Evolutionary conservation across 2,329 filamentous ascomycete genomes (phyloP).

Genomic region (Xylariaceae sp.): DNA sequence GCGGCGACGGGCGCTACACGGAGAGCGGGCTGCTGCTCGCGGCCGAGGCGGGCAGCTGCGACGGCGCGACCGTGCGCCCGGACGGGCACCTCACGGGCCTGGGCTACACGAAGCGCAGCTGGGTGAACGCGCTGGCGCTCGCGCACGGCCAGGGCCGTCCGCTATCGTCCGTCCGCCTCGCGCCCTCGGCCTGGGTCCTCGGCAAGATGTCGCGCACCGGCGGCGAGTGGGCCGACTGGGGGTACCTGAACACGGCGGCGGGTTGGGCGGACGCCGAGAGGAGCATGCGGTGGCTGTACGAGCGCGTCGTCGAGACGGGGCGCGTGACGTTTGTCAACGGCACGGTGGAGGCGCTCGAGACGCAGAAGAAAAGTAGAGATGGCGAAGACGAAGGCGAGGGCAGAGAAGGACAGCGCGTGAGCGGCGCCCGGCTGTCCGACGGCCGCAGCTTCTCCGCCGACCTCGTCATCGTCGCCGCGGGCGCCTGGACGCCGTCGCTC

Average conservation of each 20-base stretch:
- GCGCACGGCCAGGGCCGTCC: slow-evolving; percentile 47
- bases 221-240: slow-evolving; percentile 65
- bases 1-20: slow-evolving; percentile 69
- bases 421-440: slow-evolving; percentile 63
- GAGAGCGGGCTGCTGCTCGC: slow-evolving; percentile 73
- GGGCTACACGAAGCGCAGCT: slow-evolving; percentile 65
- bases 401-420: slow-evolving; percentile 46
- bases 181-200: slow-evolving; percentile 54
- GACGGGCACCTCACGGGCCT: slow-evolving; percentile 52
- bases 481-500: slow-evolving; percentile 83
- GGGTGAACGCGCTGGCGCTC: slow-evolving; percentile 64
- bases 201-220: slow-evolving; percentile 52
- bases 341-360: slow-evolving; percentile 50
- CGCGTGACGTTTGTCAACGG: slow-evolving; percentile 63
- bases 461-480: slow-evolving; percentile 79
- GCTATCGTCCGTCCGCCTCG: slow-evolving; percentile 49
- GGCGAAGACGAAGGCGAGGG: slow-evolving; percentile 35
- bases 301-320: slow-evolving; percentile 58
- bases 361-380: neutral
- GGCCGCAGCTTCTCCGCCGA: slow-evolving; percentile 63
- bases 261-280: slow-evolving; percentile 83
- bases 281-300: slow-evolving; percentile 69
- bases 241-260: slow-evolving; percentile 74
- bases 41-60: slow-evolving; percentile 50
- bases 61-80: slow-evolving; percentile 33